A percentile compares a stretch with the other conserved stretches of the same genome.
These are phyloP conservation scores for Posidonia australis DNA, from an alignment of 106 monocot genomes.

Conservation along the genomic window DNA sequence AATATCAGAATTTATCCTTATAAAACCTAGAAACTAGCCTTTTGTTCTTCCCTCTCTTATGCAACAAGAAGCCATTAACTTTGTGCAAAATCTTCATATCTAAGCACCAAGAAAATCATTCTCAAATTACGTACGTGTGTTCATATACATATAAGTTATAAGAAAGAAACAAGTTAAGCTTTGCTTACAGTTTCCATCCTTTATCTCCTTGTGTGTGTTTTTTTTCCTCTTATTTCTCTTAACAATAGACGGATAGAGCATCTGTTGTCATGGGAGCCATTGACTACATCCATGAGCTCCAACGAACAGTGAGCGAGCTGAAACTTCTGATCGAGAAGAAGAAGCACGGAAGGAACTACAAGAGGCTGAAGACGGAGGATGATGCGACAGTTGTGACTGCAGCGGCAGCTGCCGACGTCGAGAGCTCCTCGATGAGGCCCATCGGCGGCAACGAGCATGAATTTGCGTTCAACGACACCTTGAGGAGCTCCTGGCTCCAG, in stretches of 20 bases:
- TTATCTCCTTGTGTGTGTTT: too few species aligned
- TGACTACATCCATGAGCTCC: slow-evolving; percentile 86
- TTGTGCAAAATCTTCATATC: neutral
- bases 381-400: slow-evolving; percentile 2
- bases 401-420: slow-evolving; percentile 29
- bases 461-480: slow-evolving; percentile 17
- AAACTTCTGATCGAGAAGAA: slow-evolving; percentile 67
- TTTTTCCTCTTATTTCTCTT: neutral
- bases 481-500: slow-evolving; percentile 85
- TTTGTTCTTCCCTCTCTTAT: too few species aligned
- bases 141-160: neutral
- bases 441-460: slow-evolving; percentile 16
- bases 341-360: slow-evolving; percentile 33
- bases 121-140: too few species aligned
- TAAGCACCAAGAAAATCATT: too few species aligned
- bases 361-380: slow-evolving; percentile 14
- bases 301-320: slow-evolving; percentile 55
- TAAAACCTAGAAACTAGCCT: too few species aligned
- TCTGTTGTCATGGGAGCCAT: slow-evolving; percentile 82
- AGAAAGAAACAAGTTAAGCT: too few species aligned
- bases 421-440: slow-evolving; percentile 50
- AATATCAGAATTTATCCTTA: too few species aligned
- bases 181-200: too few species aligned
- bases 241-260: slow-evolving; percentile 63
- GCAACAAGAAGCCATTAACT: neutral